Evolutionary conservation across 2,329 filamentous ascomycete genomes (phyloP).

Genomic region (Mariannaea elegans): DNA sequence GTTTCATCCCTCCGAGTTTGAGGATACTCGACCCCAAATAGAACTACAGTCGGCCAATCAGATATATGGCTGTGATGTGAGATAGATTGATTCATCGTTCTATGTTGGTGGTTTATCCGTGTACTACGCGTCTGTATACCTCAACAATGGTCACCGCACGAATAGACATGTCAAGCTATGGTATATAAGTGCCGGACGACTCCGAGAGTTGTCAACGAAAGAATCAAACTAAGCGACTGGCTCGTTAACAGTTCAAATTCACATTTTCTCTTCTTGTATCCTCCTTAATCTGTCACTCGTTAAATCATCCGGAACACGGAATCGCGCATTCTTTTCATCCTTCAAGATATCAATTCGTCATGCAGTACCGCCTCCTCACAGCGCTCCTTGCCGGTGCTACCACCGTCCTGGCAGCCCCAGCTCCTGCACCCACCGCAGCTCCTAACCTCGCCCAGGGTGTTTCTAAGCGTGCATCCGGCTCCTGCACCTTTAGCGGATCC

Average conservation of each 20-base stretch:
- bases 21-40: not conserved
- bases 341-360: slow-evolving; percentile 2
- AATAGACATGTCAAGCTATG: slow-evolving; percentile 1
- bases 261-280: not conserved
- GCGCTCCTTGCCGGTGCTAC: slow-evolving; percentile 7
- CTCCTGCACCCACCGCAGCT: slow-evolving; percentile 10
- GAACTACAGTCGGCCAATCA: not conserved
- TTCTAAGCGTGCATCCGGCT: slow-evolving; percentile 5
- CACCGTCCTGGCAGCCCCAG: slow-evolving; percentile 11
- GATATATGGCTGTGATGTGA: not conserved
- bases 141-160: not conserved
- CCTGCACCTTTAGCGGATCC: slow-evolving; percentile 17
- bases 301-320: slow-evolving; percentile 6
- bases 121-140: slow-evolving; percentile 1
- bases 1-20: not conserved
- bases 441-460: not conserved
- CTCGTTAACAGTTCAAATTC: slow-evolving; percentile 1
- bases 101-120: not conserved
- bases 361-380: slow-evolving; percentile 16
- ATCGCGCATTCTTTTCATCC: not conserved
- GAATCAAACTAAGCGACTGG: slow-evolving; percentile 10
- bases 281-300: slow-evolving; percentile 8
- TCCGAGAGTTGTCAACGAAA: not conserved
- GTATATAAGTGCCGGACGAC: slow-evolving; percentile 3
- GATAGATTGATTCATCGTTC: not conserved